These are phyloP conservation scores for Cyathus olla DNA, from an alignment of 1,284 basidiomycete genomes.

Conservation along the genomic window DNA sequence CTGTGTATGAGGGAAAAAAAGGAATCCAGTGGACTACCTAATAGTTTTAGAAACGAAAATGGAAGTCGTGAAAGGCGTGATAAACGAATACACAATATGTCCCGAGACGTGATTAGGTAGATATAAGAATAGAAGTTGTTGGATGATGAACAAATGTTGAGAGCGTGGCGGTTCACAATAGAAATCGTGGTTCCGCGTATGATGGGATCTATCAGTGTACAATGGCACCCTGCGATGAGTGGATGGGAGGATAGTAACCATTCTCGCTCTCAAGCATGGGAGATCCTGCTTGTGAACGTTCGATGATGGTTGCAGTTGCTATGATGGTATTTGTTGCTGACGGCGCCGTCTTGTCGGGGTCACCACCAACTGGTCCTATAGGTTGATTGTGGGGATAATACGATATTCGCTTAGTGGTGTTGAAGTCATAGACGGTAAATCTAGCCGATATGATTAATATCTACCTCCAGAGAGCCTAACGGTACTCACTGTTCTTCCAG, in stretches of 20 bases:
- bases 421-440: constrained; percentile 85
- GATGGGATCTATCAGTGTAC: constrained; percentile 10
- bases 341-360: constrained; percentile 51
- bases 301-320: constrained; percentile 60
- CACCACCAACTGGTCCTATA: constrained; percentile 58
- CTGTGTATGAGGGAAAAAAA: background rate
- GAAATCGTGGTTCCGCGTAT: too few species aligned
- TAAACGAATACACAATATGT: background rate
- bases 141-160: background rate
- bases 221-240: constrained; percentile 23
- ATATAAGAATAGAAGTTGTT: constrained; percentile 10
- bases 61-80: background rate
- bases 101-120: constrained; percentile 9
- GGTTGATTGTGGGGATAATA: constrained; percentile 87
- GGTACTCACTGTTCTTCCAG: constrained; percentile 90
- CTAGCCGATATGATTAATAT: constrained; percentile 48
- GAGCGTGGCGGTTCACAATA: background rate
- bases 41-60: background rate
- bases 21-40: background rate
- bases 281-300: constrained; percentile 72
- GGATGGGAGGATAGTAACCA: constrained; percentile 28
- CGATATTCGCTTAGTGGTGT: constrained; percentile 70
- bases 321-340: constrained; percentile 50
- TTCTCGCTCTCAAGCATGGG: constrained; percentile 49
- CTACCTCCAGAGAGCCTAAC: too few species aligned